Evolutionary conservation across 1,284 basidiomycete species (phyloP).

Genomic region (Heterobasidion irregulare): DNA sequence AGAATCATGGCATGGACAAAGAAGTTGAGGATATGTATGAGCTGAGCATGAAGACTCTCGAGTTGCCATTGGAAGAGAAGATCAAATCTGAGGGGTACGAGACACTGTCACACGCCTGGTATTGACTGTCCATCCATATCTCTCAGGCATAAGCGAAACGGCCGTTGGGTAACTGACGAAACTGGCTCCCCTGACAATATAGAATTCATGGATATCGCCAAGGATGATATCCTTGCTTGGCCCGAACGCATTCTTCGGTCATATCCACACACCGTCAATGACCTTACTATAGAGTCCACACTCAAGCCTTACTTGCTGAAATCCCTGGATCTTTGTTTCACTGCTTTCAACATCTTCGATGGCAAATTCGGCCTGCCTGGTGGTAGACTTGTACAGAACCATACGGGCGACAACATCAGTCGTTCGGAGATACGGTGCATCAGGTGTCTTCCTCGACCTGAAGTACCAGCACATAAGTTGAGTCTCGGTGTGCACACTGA

Average conservation of each 20-base stretch:
- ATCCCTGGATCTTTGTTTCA: slow-evolving; percentile 23
- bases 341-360: slow-evolving; percentile 24
- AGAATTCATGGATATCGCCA: slow-evolving; percentile 25
- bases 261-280: slow-evolving; percentile 24
- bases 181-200: slow-evolving; percentile 22
- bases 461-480: slow-evolving; percentile 15
- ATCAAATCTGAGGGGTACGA: slow-evolving; percentile 55
- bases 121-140: slow-evolving; percentile 21
- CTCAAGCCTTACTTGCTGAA: slow-evolving; percentile 24
- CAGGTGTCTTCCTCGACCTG: slow-evolving; percentile 17
- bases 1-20: no score
- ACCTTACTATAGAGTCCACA: slow-evolving; percentile 24
- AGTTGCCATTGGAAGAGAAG: slow-evolving; percentile 52
- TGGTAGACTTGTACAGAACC: slow-evolving; percentile 20
- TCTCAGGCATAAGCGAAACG: slow-evolving; percentile 54
- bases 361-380: slow-evolving; percentile 21
- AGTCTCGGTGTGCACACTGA: slow-evolving; percentile 28
- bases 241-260: slow-evolving; percentile 20
- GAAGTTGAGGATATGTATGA: slow-evolving; percentile 43
- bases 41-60: slow-evolving; percentile 48
- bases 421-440: slow-evolving; percentile 31
- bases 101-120: slow-evolving; percentile 56
- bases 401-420: slow-evolving; percentile 23
- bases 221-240: slow-evolving; percentile 25
- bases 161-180: slow-evolving; percentile 37